Conservation (phyloP, 345 rosid species). For the Eucalyptus curtisii region DNA sequence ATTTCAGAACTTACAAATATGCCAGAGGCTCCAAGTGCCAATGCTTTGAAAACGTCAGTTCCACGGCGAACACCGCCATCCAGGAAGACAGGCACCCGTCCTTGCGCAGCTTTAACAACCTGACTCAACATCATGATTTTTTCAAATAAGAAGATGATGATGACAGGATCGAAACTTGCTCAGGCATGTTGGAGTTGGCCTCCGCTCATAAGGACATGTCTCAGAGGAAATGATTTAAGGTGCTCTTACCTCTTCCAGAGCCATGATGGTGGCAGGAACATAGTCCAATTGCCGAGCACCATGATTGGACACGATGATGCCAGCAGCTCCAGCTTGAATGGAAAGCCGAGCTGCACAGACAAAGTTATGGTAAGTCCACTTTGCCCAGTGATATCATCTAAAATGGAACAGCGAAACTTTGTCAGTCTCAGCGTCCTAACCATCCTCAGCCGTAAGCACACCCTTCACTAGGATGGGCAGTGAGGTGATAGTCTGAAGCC, state of each 20-base stretch:
- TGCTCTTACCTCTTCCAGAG: conserved; percentile 70
- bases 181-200: neutral
- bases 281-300: conserved; percentile 96
- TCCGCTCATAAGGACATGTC: neutral
- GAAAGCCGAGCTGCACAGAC: conserved; percentile 55
- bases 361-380: neutral
- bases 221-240: neutral
- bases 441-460: conserved; percentile 77
- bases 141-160: neutral
- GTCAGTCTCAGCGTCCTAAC: conserved; percentile 13
- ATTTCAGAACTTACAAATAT: conserved; percentile 52
- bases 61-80: conserved; percentile 98
- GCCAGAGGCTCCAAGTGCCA: conserved; percentile 95
- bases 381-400: neutral
- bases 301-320: conserved; percentile 89
- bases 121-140: neutral
- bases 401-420: neutral
- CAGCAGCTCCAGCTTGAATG: conserved; percentile 69
- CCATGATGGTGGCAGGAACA: conserved; percentile 76
- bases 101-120: conserved; percentile 91
- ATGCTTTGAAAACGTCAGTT: conserved; percentile 95
- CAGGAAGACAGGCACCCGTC: conserved; percentile 80
- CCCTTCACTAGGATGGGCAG: conserved; percentile 89
- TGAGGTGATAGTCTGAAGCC: conserved; percentile 81
- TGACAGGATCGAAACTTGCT: neutral